Evolutionary conservation across 2,329 filamentous ascomycete genomes (phyloP), one percentile per base, ranked within the genome.

Genomic region (Zymoseptoria ardabiliae): DNA sequence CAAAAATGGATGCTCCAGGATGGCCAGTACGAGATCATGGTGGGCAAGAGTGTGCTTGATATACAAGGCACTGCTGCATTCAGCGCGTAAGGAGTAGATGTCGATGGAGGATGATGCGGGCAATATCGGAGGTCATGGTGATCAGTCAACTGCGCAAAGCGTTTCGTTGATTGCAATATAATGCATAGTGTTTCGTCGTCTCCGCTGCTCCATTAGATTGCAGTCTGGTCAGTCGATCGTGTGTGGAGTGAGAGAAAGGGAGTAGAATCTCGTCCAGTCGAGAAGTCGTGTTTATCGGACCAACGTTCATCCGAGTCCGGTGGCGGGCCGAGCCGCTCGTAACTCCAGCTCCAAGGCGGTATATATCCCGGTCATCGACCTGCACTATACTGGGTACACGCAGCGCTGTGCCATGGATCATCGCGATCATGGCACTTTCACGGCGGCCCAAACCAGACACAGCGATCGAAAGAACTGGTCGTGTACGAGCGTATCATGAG

Each of bases 351-450:
- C n/a, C n/a, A n/a, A n/a, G n/a, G n/a, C 5, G 23, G 3, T 4
- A 7, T 25, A 25, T 28, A 28, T 28, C 25, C 25, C 25, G 9
- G 25, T 28, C 25, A 28, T 28, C 25, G 25, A 28, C 25, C 25
- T 2, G 22, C 22, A 23, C 22, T 23, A 23, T 23, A 23, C 22
- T 23, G n/a, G n/a, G n/a, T n/a, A 23, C 22, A 23, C 22, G 5
- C 22, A 23, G 22, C 22, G 22, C 28, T n/a, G 8, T 35, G 28
- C 11, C 11, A 35, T 41, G 35, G 11, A 13, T n/a, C 13, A n/a
- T 45, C 35, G 74, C 83, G 17, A 23, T 23, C 50, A 51, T 51
- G 50, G 50, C 50, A n/a, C 11, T 51, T 17, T 22, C 50, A 22
- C 22, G 22, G 11, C 35, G 13, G 35, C 8, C 7, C 2, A 45